Conservation (phyloP, 2,329 filamentous ascomycete species). For the Cryphonectria carpinicola region DNA sequence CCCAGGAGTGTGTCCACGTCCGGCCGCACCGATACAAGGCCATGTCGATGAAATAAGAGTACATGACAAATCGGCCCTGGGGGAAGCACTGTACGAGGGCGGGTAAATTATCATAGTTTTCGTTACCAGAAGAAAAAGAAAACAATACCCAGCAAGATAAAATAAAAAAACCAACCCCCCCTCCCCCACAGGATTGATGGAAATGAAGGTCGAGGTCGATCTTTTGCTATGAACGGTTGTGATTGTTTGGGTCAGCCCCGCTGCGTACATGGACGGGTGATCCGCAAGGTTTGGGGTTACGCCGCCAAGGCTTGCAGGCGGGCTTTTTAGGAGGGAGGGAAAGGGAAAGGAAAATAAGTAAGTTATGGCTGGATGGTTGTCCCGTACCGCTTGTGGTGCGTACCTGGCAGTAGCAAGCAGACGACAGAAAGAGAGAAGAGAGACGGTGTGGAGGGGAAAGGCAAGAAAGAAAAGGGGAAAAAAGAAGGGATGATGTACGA, state of each 20-base stretch:
- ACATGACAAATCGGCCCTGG: background rate
- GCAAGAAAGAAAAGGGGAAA: background rate
- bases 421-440: no score
- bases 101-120: no score
- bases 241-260: background rate
- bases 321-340: no score
- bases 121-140: background rate
- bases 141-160: background rate
- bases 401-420: background rate
- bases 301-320: background rate
- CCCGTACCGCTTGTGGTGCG: no score
- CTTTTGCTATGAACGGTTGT: slow-evolving; percentile 1
- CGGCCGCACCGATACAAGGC: background rate
- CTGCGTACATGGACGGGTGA: background rate
- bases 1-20: background rate
- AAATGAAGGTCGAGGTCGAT: background rate
- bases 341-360: background rate
- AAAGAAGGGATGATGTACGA: no score
- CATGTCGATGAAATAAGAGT: background rate
- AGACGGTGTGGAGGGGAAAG: background rate
- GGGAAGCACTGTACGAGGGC: background rate
- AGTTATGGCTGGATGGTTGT: background rate
- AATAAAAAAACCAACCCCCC: background rate
- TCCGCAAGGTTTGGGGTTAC: background rate
- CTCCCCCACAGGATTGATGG: background rate